Conservation (phyloP, 139 green algal genomes). For the Tetradesmus obliquus region DNA sequence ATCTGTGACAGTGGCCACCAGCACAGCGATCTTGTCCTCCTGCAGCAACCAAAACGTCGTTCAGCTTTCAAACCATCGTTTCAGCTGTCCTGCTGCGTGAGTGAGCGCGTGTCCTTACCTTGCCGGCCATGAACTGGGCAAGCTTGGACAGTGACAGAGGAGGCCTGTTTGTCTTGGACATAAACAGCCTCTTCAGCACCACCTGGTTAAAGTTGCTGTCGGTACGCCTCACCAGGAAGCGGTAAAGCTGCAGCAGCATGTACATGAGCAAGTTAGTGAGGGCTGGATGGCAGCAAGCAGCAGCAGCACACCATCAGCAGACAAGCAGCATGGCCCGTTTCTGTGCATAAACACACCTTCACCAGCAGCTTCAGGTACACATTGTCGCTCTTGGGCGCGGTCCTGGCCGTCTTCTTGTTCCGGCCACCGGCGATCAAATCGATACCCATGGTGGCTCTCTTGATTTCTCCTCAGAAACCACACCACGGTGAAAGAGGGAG, state of each 20-base stretch:
- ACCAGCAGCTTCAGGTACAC: constrained; percentile 99
- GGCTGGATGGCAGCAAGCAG: constrained; percentile 14
- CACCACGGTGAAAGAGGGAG: constrained; percentile 23
- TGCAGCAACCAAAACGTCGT: constrained; percentile 36
- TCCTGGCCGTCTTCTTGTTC: constrained; percentile 92
- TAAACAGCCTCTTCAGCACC: constrained; percentile 97
- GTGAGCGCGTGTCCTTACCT: constrained; percentile 70
- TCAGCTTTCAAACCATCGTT: not conserved
- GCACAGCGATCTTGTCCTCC: constrained; percentile 92
- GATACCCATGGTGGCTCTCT: constrained; percentile 82
- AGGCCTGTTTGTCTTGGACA: constrained; percentile 95
- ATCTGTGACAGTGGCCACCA: constrained; percentile 97
- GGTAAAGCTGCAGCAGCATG: constrained; percentile 91
- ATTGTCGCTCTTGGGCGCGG: constrained; percentile 97
- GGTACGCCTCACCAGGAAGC: constrained; percentile 95
- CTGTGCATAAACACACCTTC: constrained; percentile 84
- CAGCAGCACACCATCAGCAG: not conserved
- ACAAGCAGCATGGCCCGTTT: not conserved
- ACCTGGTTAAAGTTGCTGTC: constrained; percentile 98
- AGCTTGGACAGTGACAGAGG: constrained; percentile 97
- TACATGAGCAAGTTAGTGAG: not conserved
- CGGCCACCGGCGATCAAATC: constrained; percentile 97
- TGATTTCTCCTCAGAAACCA: constrained; percentile 1
- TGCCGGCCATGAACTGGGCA: constrained; percentile 91
- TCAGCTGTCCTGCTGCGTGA: not conserved